Conservation (phyloP, 208 protist species). For the Trichomonas gallinae region DNA sequence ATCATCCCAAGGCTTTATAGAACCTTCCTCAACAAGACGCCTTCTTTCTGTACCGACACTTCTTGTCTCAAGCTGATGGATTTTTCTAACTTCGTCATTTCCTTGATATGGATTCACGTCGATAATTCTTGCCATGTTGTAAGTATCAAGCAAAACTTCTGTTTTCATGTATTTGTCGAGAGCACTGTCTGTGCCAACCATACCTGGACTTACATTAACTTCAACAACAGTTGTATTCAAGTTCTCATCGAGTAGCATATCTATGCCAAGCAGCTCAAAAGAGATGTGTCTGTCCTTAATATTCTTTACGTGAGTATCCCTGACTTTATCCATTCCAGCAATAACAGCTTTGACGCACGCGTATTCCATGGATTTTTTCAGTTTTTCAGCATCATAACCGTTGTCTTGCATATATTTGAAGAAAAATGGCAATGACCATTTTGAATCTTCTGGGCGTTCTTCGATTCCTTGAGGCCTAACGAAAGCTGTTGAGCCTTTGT, state of each 20-base stretch:
- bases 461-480: not conserved
- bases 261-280: slow-evolving; percentile 83
- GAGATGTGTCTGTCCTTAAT: slow-evolving; percentile 39
- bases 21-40: not conserved
- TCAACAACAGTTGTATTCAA: slow-evolving; percentile 79
- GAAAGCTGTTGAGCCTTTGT: slow-evolving; percentile 25
- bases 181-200: not conserved
- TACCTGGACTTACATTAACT: slow-evolving; percentile 60
- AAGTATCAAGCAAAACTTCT: not conserved
- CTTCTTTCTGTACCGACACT: not conserved
- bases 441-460: slow-evolving; percentile 28
- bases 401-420: not conserved
- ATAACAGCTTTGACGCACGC: slow-evolving; percentile 23
- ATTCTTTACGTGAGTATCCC: slow-evolving; percentile 16
- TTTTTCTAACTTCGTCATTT: not conserved
- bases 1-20: not conserved
- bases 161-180: not conserved
- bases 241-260: slow-evolving; percentile 72
- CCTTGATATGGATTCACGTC: not conserved
- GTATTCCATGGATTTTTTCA: slow-evolving; percentile 16
- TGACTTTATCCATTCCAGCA: slow-evolving; percentile 24
- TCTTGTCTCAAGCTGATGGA: not conserved
- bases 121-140: not conserved
- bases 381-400: not conserved
- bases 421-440: slow-evolving; percentile 31